These are phyloP conservation scores for Entonaema liquescens DNA, from an alignment of 495 filamentous ascomycete genomes.

Conservation along the genomic window DNA sequence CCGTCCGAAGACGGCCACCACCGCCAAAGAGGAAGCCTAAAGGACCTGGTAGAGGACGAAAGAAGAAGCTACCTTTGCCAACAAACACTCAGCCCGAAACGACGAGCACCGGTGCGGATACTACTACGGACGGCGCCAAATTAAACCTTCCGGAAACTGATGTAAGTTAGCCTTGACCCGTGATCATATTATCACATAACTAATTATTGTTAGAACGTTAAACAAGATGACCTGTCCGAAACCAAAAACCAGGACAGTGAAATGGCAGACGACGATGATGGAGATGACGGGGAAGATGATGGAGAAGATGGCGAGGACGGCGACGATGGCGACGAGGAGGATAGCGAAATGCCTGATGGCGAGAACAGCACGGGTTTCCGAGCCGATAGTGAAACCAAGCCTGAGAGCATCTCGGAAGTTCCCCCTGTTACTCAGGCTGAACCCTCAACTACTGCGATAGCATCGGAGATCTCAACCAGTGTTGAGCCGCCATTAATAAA, in stretches of 20 bases:
- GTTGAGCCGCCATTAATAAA: slow-evolving; percentile 29
- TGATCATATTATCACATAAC: slow-evolving; percentile 48
- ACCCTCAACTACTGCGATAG: slow-evolving; percentile 27
- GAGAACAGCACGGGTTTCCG: slow-evolving; percentile 33
- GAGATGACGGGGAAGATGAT: slow-evolving; percentile 53
- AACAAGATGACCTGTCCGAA: slow-evolving; percentile 53
- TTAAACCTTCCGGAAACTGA: slow-evolving; percentile 20
- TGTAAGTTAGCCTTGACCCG: slow-evolving; percentile 21
- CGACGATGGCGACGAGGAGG: slow-evolving; percentile 49
- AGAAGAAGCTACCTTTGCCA: slow-evolving; percentile 66
- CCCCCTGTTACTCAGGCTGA: slow-evolving; percentile 15
- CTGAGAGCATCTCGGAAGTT: slow-evolving; percentile 40
- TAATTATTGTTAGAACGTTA: slow-evolving; percentile 53
- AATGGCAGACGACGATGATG: slow-evolving; percentile 61
- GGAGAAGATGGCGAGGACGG: slow-evolving; percentile 48
- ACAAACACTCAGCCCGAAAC: slow-evolving; percentile 46
- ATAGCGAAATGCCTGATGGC: slow-evolving; percentile 43
- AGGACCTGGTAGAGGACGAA: slow-evolving; percentile 71
- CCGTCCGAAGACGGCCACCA: slow-evolving; percentile 68
- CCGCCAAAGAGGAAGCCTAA: slow-evolving; percentile 80
- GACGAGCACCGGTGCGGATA: slow-evolving; percentile 46
- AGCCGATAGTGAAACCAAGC: slow-evolving; percentile 40
- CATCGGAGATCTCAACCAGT: slow-evolving; percentile 29
- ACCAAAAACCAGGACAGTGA: slow-evolving; percentile 53
- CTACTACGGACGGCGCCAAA: slow-evolving; percentile 39